These are phyloP conservation scores for Alternaria gaisen DNA, from an alignment of 2,329 filamentous ascomycete genomes.

Conservation along the genomic window DNA sequence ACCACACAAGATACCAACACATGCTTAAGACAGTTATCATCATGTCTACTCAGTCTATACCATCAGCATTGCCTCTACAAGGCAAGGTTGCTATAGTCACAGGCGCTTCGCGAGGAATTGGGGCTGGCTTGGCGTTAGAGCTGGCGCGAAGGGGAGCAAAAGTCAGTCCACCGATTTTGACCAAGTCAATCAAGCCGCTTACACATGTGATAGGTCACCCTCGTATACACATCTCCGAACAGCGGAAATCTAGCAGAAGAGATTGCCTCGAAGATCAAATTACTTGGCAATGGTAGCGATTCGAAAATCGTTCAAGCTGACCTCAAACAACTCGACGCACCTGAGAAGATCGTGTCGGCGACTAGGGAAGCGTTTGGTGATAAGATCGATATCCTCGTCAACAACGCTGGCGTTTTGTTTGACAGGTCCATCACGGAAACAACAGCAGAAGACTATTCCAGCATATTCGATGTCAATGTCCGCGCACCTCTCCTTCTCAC, in stretches of 20 bases:
- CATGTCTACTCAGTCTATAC: conserved; percentile 25
- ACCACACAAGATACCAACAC: not conserved
- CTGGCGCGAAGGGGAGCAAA: conserved; percentile 59
- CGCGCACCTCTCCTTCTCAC: conserved; percentile 64
- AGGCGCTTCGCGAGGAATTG: conserved; percentile 61
- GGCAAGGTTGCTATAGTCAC: conserved; percentile 59
- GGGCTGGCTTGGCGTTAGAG: conserved; percentile 58
- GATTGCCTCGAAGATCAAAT: conserved; percentile 48
- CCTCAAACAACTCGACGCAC: conserved; percentile 47
- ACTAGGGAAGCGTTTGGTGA: conserved; percentile 50
- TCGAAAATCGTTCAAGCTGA: conserved; percentile 54
- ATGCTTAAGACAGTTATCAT: not conserved
- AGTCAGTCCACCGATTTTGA: conserved; percentile 23
- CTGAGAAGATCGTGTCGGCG: conserved; percentile 49
- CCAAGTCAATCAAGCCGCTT: conserved; percentile 7
- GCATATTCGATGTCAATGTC: conserved; percentile 67
- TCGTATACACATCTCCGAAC: conserved; percentile 54
- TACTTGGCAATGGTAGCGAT: conserved; percentile 46
- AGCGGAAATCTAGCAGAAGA: conserved; percentile 47
- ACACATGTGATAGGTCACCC: conserved; percentile 47
- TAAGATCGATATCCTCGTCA: conserved; percentile 56
- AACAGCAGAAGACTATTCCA: conserved; percentile 61
- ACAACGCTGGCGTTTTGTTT: conserved; percentile 52
- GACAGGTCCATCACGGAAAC: conserved; percentile 39
- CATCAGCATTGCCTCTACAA: conserved; percentile 29